These are phyloP conservation scores for Rhizophora mangle DNA, from an alignment of 345 rosid genomes.

Conservation along the genomic window DNA sequence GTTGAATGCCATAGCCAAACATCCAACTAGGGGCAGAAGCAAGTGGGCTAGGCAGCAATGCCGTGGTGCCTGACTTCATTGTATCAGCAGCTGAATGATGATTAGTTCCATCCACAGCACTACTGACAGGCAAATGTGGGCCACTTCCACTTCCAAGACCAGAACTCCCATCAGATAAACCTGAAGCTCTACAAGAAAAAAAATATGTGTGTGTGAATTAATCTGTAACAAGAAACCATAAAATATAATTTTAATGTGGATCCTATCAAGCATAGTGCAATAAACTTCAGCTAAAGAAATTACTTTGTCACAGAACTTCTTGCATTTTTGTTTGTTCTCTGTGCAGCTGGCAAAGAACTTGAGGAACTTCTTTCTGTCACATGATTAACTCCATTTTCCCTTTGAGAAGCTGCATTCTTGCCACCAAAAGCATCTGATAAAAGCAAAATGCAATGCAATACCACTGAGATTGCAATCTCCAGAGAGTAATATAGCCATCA, in stretches of 20 bases:
- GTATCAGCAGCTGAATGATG: slow-evolving; percentile 23
- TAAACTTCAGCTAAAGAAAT: slow-evolving; percentile 13
- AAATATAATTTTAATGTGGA: neutral
- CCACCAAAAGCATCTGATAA: slow-evolving; percentile 46
- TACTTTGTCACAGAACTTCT: slow-evolving; percentile 47
- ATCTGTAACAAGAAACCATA: neutral
- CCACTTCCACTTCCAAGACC: slow-evolving; percentile 20
- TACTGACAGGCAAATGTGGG: slow-evolving; percentile 16
- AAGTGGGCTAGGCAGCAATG: slow-evolving; percentile 11
- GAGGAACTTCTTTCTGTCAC: slow-evolving; percentile 37
- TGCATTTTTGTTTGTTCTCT: slow-evolving; percentile 37
- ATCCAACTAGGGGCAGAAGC: slow-evolving; percentile 16
- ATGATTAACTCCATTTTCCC: slow-evolving; percentile 54
- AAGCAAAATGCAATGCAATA: slow-evolving; percentile 4
- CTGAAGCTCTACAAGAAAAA: slow-evolving; percentile 34
- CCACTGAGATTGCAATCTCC: neutral
- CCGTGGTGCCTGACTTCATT: slow-evolving; percentile 16
- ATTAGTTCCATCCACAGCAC: slow-evolving; percentile 16
- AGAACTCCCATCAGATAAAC: slow-evolving; percentile 42
- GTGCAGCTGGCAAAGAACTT: slow-evolving; percentile 23
- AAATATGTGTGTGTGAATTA: neutral
- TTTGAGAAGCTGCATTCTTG: slow-evolving; percentile 42
- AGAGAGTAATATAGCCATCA: too few relatives aligned
- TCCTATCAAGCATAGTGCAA: neutral
- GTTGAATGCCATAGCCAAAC: slow-evolving; percentile 31